These are phyloP conservation scores for Cladosporium phlei DNA, from an alignment of 2,329 filamentous ascomycete genomes.

Conservation along the genomic window DNA sequence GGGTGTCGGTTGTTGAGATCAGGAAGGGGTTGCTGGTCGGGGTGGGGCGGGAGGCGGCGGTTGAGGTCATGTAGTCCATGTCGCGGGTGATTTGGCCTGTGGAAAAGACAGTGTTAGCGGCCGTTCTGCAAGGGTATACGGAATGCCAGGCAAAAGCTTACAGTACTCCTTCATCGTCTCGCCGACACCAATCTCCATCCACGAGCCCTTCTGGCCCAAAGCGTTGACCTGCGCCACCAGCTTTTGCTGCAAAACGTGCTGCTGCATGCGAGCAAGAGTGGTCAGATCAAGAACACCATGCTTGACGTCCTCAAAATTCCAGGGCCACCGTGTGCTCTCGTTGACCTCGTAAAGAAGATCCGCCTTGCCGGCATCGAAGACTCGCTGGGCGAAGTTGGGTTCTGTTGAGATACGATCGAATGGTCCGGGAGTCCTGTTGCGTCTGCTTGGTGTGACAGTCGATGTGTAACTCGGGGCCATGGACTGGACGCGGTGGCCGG, in stretches of 20 bases:
- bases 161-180: conserved; percentile 24
- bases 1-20: conserved; percentile 17
- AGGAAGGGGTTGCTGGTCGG: conserved; percentile 17
- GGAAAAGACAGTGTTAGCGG: too few relatives aligned
- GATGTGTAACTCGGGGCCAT: conserved; percentile 10
- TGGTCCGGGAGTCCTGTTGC: background rate
- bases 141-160: conserved; percentile 7
- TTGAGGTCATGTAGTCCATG: conserved; percentile 20
- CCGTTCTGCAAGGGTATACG: too few relatives aligned
- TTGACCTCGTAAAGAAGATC: conserved; percentile 20
- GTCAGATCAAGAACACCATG: conserved; percentile 21
- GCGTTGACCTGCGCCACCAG: conserved; percentile 23
- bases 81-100: conserved; percentile 20
- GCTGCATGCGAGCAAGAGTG: conserved; percentile 20
- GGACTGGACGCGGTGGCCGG: conserved; percentile 5
- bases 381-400: conserved; percentile 19
- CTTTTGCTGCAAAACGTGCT: conserved; percentile 22
- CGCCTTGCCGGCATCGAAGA: conserved; percentile 20
- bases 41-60: conserved; percentile 5
- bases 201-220: conserved; percentile 19
- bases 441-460: conserved; percentile 1
- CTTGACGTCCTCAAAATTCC: conserved; percentile 15
- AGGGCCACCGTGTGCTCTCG: conserved; percentile 11
- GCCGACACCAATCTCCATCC: conserved; percentile 22
- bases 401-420: conserved; percentile 12